Evolutionary conservation across 2,329 filamentous ascomycete species (phyloP), one percentile per base, ranked within the genome.

Genomic region (Basipetospora chlamydospora): DNA sequence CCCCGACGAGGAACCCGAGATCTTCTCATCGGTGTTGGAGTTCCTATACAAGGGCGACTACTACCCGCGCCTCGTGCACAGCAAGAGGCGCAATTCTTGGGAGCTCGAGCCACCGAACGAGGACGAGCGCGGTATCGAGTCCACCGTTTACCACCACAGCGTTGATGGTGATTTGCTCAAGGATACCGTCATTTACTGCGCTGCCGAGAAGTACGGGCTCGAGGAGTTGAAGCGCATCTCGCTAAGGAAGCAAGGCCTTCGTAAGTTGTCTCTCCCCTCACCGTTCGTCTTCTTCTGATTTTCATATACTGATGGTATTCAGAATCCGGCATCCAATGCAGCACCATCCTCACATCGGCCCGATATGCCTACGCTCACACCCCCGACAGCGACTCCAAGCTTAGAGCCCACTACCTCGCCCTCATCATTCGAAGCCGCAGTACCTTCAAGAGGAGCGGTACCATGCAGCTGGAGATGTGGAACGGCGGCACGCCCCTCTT

Each of bases 391-490:
- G 87, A 96, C 66, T 88, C 81, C 55, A 76, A 80, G 53, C 77
- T 96, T 60, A 86, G 87, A 66, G 87, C 87, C 67, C 86, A 94
- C 67, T 95, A 94, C 70, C 78, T 96, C 59, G 85, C 87, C 57
- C 75, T 95, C 61, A 93, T 95, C 62, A 94, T 95, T 68, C 80
- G 87, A 67, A 88, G 83, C 71, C 84, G 88, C 60, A 86, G 86
- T 69, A 94, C 85, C 53, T 95, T 96, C 63, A 95, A 94, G 79
- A 78, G 82, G 63, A 94, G 86, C 67, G 87, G 87, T 63, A 95
- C 87, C 61, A 93, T 95, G 86, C 87, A 95, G 73, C 80, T 82
- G 66, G 87, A 95, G 68, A 95, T 96, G 87, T 84, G 94, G 68
- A 77, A 77, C 60, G 86, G 87, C 58, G 86, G 65, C 53, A 71